Conservation (phyloP, 345 rosid species). For the Clausena lansium region DNA sequence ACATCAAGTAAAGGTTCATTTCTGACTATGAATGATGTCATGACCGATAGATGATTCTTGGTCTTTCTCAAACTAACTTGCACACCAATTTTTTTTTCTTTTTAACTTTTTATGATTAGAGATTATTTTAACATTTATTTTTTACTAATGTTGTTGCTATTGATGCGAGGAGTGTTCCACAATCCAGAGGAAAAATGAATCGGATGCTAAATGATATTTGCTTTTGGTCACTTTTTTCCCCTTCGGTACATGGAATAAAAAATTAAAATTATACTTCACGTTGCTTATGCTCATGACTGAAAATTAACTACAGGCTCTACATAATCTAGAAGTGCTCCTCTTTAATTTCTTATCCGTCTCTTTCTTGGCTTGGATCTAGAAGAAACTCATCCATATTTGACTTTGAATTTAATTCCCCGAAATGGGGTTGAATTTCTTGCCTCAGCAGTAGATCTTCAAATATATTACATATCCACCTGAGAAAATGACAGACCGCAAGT, state of each 20-base stretch:
- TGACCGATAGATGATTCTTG: conserved; percentile 19
- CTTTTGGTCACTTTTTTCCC: neutral
- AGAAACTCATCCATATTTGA: neutral
- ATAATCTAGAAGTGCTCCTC: neutral
- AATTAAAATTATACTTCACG: too few species aligned
- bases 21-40: neutral
- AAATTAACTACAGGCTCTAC: neutral
- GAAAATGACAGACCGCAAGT: neutral
- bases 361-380: neutral
- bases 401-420: neutral
- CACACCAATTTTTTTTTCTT: too few species aligned
- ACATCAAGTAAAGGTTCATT: neutral
- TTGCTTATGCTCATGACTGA: neutral
- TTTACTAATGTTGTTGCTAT: neutral
- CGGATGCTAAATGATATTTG: neutral
- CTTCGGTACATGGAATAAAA: too few species aligned
- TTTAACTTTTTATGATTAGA: neutral
- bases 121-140: neutral
- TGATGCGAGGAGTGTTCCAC: neutral
- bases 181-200: conserved; percentile 7
- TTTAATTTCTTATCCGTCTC: neutral
- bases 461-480: neutral
- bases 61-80: conserved; percentile 2
- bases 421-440: neutral
- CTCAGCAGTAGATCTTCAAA: neutral